Conservation (phyloP, 768 basidiomycete species). For the Saitozyma sp. region DNA sequence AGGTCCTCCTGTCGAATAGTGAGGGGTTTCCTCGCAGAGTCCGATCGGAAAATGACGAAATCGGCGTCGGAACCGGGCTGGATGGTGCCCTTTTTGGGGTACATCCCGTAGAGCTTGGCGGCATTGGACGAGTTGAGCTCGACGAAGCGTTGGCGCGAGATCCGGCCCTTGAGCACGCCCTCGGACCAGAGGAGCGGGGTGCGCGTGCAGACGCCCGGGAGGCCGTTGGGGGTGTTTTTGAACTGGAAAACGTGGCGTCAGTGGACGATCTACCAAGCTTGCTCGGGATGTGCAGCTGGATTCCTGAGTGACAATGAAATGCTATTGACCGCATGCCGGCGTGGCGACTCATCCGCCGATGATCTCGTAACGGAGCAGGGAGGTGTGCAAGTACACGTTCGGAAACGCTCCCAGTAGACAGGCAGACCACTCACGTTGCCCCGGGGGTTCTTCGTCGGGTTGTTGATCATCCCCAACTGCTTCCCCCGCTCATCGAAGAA, state of each 20-base stretch:
- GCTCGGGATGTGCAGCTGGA: too few species aligned
- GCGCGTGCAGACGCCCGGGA: conserved; percentile 53
- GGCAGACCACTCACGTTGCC: conserved; percentile 22
- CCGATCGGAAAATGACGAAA: conserved; percentile 45
- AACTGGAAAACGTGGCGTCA: conserved; percentile 17
- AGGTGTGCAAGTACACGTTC: too few species aligned
- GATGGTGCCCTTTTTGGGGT: conserved; percentile 51
- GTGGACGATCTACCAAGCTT: too few species aligned
- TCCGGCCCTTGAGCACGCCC: conserved; percentile 49
- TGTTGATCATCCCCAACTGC: conserved; percentile 36
- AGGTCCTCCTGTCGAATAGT: conserved; percentile 41
- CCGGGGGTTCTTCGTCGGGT: conserved; percentile 39
- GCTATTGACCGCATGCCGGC: too few species aligned
- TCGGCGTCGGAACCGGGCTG: conserved; percentile 53
- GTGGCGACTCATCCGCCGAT: too few species aligned
- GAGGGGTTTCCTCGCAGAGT: conserved; percentile 11
- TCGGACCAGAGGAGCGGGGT: conserved; percentile 49
- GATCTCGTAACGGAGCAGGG: too few species aligned
- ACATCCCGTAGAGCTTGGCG: conserved; percentile 52
- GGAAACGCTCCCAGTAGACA: too few species aligned
- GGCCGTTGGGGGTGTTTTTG: conserved; percentile 51
- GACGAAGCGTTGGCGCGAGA: conserved; percentile 50
- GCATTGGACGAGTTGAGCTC: conserved; percentile 52
- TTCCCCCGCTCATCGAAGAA: conserved; percentile 48
- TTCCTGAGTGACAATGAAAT: too few species aligned